A percentile compares a stretch with the other conserved stretches of the same genome.
phyloP scores from a whole-genome alignment of 768 basidiomycete genomes.

The Lactifluus volemus region DNA sequence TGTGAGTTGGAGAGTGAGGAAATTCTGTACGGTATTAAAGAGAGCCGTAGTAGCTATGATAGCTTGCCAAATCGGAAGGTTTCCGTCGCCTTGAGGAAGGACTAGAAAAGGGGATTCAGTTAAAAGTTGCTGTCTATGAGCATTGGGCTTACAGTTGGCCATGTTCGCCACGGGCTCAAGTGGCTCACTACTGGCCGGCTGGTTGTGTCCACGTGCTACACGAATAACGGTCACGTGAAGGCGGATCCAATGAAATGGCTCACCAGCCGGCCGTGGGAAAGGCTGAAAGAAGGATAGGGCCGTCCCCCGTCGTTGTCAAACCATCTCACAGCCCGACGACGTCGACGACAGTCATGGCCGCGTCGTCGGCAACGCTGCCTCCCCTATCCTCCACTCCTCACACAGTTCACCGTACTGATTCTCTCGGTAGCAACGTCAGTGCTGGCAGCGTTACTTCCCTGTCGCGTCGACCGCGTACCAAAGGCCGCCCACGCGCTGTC shows the following conservation, averaged over 20 bases:
- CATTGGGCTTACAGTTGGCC: neutral
- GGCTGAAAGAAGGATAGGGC: constrained; percentile 1
- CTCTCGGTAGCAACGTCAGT: constrained; percentile 23
- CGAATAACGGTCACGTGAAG: neutral
- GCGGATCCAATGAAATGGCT: neutral
- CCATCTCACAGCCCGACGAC: constrained; percentile 15
- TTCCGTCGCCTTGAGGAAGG: constrained; percentile 58
- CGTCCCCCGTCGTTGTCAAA: constrained; percentile 6
- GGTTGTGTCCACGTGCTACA: no score
- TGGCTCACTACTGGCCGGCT: no score
- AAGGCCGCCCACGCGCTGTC: constrained; percentile 21
- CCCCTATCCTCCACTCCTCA: constrained; percentile 15
- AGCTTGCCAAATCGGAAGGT: constrained; percentile 85
- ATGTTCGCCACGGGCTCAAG: neutral
- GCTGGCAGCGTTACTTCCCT: constrained; percentile 23
- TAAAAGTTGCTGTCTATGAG: neutral
- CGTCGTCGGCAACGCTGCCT: constrained; percentile 24
- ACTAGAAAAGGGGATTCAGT: constrained; percentile 28
- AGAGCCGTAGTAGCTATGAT: constrained; percentile 66
- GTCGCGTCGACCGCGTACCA: constrained; percentile 27
- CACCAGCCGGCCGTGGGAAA: constrained; percentile 9
- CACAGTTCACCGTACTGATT: constrained; percentile 25
- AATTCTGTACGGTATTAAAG: constrained; percentile 84
- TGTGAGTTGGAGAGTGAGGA: constrained; percentile 67
- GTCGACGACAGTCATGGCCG: constrained; percentile 26